Evolutionary conservation across 176 grass and related monocot genomes (phyloP), one percentile per base, ranked within the genome.

Genomic region (Aegilops tauschii): DNA sequence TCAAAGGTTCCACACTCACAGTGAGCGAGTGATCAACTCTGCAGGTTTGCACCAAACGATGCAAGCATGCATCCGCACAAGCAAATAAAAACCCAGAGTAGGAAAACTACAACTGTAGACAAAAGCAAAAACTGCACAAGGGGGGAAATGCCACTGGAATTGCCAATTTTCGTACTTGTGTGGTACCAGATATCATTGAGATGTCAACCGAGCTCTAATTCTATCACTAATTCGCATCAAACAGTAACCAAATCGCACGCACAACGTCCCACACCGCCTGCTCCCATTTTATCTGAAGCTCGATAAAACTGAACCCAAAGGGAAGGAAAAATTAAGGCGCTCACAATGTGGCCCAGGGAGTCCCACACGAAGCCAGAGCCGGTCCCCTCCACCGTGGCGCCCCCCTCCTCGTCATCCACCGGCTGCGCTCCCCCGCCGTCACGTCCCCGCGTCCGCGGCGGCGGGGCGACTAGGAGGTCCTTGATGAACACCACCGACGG

Each of bases 401-500:
- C 86, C 6, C 2, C 68, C 68, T 72, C 72, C 67, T 91, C 84
- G 16, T 86, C 88, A 2, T 75, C 82, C 6, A 49, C 40, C 31
- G 85, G 9, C 42, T 66, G 17, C 76, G 37, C 65, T 9, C 20
- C 12, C 3, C 11, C 11, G 16, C 27, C 78, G 39, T 52, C 28
- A 20, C 64, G 63, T 1, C 73, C 66, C 66, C 83, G 80, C 45
- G 29, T 2, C 13, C 59, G 12, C 50, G 49, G 49, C 49, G 49
- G 85, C 29, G 72, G 17, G 10, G 86, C 12, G 66, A 88, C 61
- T 23, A 88, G 49, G 31, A 94, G 83, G 80, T 92, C 92, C 84
- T 97, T 94, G 86, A 97, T 97, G 88, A 97, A 97, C 80, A 94
- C 95, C 80, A 97, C 95, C 75, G 95, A 97, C 64, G 92, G 92